A percentile compares a stretch with the other conserved stretches of the same genome.
Evolutionary conservation across 352 stramenopile species (phyloP).

Genomic region (Globisporangium takayamanum): DNA sequence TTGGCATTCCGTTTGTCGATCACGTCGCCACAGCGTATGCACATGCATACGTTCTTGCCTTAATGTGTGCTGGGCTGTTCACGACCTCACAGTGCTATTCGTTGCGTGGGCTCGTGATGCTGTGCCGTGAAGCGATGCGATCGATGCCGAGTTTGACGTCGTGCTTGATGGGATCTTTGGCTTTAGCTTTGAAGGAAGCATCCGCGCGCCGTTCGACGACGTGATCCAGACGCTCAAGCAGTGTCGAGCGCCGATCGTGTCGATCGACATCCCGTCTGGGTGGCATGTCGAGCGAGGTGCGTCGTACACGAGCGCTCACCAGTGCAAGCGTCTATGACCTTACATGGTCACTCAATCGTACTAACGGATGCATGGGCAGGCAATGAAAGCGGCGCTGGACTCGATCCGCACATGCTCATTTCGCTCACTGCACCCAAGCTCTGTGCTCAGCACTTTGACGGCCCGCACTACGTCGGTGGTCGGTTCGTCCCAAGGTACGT

Average conservation of each 20-base stretch:
- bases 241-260: conserved; percentile 83
- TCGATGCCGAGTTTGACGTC: conserved; percentile 78
- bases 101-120: neutral
- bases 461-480: conserved; percentile 95
- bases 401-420: conserved; percentile 92
- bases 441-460: conserved; percentile 86
- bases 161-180: conserved; percentile 99
- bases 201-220: conserved; percentile 87
- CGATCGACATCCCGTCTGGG: conserved; percentile 97
- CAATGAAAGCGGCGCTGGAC: conserved; percentile 66
- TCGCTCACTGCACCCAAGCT: conserved; percentile 97
- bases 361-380: conserved; percentile 18
- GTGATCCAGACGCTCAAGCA: conserved; percentile 74
- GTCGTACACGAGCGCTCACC: conserved; percentile 1
- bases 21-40: conserved; percentile 33
- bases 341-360: neutral
- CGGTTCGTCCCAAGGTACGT: conserved; percentile 91
- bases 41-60: neutral
- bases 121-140: conserved; percentile 17
- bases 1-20: conserved; percentile 78
- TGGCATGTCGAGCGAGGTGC: conserved; percentile 94
- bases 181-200: conserved; percentile 92
- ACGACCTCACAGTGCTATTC: neutral
- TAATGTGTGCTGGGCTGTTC: too few species aligned
- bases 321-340: too few species aligned